Percentiles rank a stretch among this genome's conserved stretches.
These are phyloP conservation scores for Mycena kentingensis DNA, from an alignment of 768 basidiomycete species.

Conservation along the genomic window DNA sequence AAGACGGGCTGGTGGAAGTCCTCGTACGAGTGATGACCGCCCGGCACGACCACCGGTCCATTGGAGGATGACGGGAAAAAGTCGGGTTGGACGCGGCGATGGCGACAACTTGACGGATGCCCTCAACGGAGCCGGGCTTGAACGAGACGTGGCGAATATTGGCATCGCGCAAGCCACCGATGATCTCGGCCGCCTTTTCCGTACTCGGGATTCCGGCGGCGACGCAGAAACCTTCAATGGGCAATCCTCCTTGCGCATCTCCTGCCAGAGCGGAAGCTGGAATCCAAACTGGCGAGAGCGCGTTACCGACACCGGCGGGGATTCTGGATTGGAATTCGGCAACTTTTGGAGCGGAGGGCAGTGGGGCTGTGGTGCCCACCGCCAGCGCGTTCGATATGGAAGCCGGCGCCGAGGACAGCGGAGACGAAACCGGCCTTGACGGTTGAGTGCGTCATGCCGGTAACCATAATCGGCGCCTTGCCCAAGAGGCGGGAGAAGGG, in stretches of 20 bases:
- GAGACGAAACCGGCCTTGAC: slow-evolving; percentile 95
- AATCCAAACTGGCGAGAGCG: slow-evolving; percentile 95
- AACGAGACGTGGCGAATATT: slow-evolving; percentile 95
- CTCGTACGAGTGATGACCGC: too few relatives aligned
- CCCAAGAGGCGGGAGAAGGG: slow-evolving; percentile 94
- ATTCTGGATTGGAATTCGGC: slow-evolving; percentile 85
- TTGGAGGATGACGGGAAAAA: too few relatives aligned
- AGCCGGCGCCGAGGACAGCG: slow-evolving; percentile 85
- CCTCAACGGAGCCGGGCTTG: slow-evolving; percentile 98
- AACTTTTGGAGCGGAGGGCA: slow-evolving; percentile 86
- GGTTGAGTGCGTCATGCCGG: slow-evolving; percentile 97
- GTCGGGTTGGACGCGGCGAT: slow-evolving; percentile 92
- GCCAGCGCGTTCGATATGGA: slow-evolving; percentile 96
- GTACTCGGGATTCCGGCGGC: slow-evolving; percentile 96
- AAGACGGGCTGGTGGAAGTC: too few relatives aligned
- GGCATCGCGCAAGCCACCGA: too few relatives aligned
- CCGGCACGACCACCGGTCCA: too few relatives aligned
- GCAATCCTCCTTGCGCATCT: too few relatives aligned
- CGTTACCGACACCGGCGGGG: slow-evolving; percentile 86
- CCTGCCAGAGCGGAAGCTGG: too few relatives aligned
- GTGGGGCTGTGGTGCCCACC: slow-evolving; percentile 94
- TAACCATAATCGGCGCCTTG: slow-evolving; percentile 98
- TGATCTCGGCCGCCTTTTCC: too few relatives aligned
- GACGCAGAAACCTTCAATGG: slow-evolving; percentile 97
- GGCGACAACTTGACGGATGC: slow-evolving; percentile 94